Evolutionary conservation across 1,139 yeast species (phyloP), one percentile per base, ranked within the genome.

Genomic region (Blastobotrys malaysiensis): DNA sequence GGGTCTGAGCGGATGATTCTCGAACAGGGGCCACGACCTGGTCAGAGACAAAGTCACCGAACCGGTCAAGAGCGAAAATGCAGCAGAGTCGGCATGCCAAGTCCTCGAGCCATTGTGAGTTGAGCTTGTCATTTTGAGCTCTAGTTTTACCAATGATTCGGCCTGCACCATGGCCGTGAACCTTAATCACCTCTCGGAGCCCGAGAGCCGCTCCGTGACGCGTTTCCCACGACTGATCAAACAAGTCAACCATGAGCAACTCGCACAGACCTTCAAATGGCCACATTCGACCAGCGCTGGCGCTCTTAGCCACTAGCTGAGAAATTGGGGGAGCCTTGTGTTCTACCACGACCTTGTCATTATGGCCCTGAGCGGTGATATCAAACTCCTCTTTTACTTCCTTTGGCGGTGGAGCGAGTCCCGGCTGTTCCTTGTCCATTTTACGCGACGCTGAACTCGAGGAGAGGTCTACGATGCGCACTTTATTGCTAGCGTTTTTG

Each of bases 21-120:
- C 99, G 77, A 2, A 95, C 98, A 0, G 99, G 99, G 0, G 98
- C 99, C 45, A 95, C 96, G 14, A 95, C 99, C 6, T 96, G 95
- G 68, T 95, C 99, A 49, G 96, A 87, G 44, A 95, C 96, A 69
- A 88, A 95, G 72, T 95, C 99, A 54, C 98, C 99, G 71, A 95
- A 95, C 64, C 98, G 75, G 71, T 95, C 99, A 55, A 93, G 77
- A 2, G 97, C 95, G 71, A 95, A 89, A 19, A 95, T 76, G 13
- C 96, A 87, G 67, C 96, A 79, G 48, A 95, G 69, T 57, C 97
- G 79, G 26, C 95, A 90, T 1, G 96, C 86, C 60, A 93, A 75
- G 69, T 95, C 99, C 68, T 93, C 97, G 44, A 95, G 75, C 56
- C 93, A 87, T 43, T 77, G 79, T 21, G 76, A 72, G 66, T 93